Conservation (phyloP, 2,329 filamentous ascomycete genomes). For the Nothopassalora personata region DNA sequence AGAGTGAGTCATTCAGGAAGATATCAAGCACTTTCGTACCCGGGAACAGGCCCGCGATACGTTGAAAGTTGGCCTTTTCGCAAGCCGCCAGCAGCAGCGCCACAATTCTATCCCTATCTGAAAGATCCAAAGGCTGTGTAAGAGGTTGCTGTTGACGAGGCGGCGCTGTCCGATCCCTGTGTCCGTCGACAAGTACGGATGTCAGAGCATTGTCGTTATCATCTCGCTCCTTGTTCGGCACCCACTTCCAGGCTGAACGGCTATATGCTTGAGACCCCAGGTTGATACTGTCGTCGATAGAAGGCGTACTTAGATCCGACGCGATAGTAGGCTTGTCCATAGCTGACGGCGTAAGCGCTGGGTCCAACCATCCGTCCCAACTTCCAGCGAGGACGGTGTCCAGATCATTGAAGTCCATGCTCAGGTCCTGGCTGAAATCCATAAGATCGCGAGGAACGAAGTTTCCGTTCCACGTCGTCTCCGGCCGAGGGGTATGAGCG, state of each 20-base stretch:
- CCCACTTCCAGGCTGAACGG: slow-evolving; percentile 19
- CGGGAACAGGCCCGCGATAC: slow-evolving; percentile 17
- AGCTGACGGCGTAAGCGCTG: slow-evolving; percentile 5
- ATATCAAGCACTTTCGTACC: slow-evolving; percentile 14
- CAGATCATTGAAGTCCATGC: slow-evolving; percentile 18
- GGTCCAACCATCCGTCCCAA: slow-evolving; percentile 19
- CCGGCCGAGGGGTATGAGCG: background rate
- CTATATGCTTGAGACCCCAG: slow-evolving; percentile 16
- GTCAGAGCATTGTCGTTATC: slow-evolving; percentile 14
- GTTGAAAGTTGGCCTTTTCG: slow-evolving; percentile 18
- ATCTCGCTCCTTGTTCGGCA: slow-evolving; percentile 14
- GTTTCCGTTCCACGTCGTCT: slow-evolving; percentile 14
- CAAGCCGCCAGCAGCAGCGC: slow-evolving; percentile 17
- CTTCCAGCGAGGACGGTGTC: slow-evolving; percentile 14
- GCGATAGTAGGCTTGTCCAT: slow-evolving; percentile 6
- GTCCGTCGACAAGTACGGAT: slow-evolving; percentile 15
- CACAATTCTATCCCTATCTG: slow-evolving; percentile 17
- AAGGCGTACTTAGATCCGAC: slow-evolving; percentile 11
- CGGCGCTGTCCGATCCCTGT: slow-evolving; percentile 8
- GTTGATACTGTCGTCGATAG: slow-evolving; percentile 21
- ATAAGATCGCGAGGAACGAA: slow-evolving; percentile 18
- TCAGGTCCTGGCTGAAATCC: slow-evolving; percentile 21
- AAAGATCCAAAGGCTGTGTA: slow-evolving; percentile 7
- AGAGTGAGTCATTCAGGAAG: slow-evolving; percentile 18
- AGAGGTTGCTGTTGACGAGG: slow-evolving; percentile 7